phyloP scores from a whole-genome alignment of 495 filamentous ascomycete genomes.

The Wilcoxina mikolae region DNA sequence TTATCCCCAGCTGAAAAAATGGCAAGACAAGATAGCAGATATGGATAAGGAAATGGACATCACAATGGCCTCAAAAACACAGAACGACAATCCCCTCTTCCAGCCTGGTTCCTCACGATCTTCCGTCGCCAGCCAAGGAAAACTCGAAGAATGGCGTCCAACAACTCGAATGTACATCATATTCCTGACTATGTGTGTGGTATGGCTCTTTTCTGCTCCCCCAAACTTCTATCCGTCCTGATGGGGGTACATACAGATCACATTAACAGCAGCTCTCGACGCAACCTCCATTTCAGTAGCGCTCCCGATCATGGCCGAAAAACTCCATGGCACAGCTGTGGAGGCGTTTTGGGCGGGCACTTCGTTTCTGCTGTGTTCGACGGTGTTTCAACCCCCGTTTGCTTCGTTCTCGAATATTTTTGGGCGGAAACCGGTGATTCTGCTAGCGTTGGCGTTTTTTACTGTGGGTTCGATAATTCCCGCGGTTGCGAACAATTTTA shows the following conservation, averaged over 20 bases:
- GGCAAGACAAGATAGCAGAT: too few relatives aligned
- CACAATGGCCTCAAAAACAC: neutral
- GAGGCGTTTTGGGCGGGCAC: conserved; percentile 47
- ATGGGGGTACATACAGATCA: conserved; percentile 29
- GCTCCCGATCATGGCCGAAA: conserved; percentile 44
- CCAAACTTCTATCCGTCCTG: neutral
- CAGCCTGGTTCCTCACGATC: neutral
- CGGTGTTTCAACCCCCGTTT: conserved; percentile 40
- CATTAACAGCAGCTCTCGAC: conserved; percentile 56
- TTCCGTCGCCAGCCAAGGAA: neutral
- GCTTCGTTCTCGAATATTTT: conserved; percentile 41
- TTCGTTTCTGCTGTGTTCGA: conserved; percentile 39
- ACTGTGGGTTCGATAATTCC: conserved; percentile 45
- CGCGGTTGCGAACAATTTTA: conserved; percentile 45
- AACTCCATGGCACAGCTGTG: conserved; percentile 40
- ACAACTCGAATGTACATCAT: conserved; percentile 30
- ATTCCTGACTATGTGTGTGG: conserved; percentile 43
- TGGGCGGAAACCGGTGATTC: conserved; percentile 36
- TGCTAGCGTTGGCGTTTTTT: conserved; percentile 40
- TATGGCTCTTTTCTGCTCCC: neutral
- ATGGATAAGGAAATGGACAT: too few relatives aligned
- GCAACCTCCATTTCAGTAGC: conserved; percentile 62
- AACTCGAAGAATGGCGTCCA: conserved; percentile 16
- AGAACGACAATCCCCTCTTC: neutral
- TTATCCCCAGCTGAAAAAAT: too few relatives aligned